phyloP scores from a whole-genome alignment of 805 yeast species.

The Candida sphagnicola region DNA sequence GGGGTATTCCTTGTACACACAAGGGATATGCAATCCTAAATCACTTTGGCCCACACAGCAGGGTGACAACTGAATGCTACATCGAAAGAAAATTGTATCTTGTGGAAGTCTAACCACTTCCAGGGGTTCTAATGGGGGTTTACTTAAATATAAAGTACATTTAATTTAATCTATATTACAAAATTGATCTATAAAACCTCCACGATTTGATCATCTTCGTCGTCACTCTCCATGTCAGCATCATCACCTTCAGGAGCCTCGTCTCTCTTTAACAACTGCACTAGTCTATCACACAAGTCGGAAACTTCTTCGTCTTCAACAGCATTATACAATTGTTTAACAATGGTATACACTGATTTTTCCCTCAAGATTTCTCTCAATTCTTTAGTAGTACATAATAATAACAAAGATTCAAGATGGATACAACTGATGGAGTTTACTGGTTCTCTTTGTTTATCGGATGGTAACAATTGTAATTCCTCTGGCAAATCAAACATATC shows the following conservation, averaged over 20 bases:
- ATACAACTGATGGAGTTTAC: constrained; percentile 57
- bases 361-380: constrained; percentile 75
- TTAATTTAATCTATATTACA: neutral
- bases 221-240: constrained; percentile 47
- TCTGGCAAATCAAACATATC: constrained; percentile 87
- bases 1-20: too few relatives aligned
- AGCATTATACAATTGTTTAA: constrained; percentile 79
- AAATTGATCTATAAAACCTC: constrained; percentile 47
- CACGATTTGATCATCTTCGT: constrained; percentile 41
- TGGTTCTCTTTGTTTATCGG: constrained; percentile 76
- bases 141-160: too few relatives aligned
- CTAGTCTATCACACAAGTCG: constrained; percentile 78
- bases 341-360: constrained; percentile 80
- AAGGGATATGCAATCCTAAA: too few relatives aligned
- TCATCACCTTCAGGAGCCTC: constrained; percentile 49
- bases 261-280: constrained; percentile 90
- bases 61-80: too few relatives aligned
- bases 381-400: constrained; percentile 70
- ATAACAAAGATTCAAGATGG: constrained; percentile 74
- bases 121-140: too few relatives aligned
- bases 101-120: too few relatives aligned
- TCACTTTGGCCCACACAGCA: too few relatives aligned
- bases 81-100: too few relatives aligned
- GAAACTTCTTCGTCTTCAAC: constrained; percentile 39
- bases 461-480: constrained; percentile 74